phyloP scores from a whole-genome alignment of 169 alveolate genomes.

The Cryptosporidium ryanae region DNA sequence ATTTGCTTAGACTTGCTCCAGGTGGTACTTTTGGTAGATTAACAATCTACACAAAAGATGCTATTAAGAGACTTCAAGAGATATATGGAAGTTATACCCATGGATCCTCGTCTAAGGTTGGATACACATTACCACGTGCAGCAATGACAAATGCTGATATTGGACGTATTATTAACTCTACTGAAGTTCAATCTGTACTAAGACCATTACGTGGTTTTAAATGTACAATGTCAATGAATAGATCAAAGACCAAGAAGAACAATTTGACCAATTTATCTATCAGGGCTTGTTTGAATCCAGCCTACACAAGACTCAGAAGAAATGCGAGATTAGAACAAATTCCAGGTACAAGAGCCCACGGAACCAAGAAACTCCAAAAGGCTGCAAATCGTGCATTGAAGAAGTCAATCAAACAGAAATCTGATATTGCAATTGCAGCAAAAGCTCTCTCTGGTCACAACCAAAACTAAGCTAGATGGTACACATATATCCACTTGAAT shows the following conservation, averaged over 20 bases:
- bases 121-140: slow-evolving; percentile 82
- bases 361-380: slow-evolving; percentile 57
- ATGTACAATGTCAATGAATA: background rate
- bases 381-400: slow-evolving; percentile 72
- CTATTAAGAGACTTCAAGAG: slow-evolving; percentile 92
- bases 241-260: slow-evolving; percentile 60
- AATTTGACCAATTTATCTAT: slow-evolving; percentile 36
- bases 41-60: slow-evolving; percentile 95
- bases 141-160: slow-evolving; percentile 93
- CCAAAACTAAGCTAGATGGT: slow-evolving; percentile 52
- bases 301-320: slow-evolving; percentile 71
- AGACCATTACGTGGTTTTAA: slow-evolving; percentile 79
- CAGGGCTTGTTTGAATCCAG: slow-evolving; percentile 71
- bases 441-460: slow-evolving; percentile 68
- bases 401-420: slow-evolving; percentile 67
- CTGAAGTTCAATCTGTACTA: slow-evolving; percentile 93
- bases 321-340: slow-evolving; percentile 69
- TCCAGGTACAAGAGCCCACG: slow-evolving; percentile 74
- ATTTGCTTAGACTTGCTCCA: slow-evolving; percentile 97
- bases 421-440: slow-evolving; percentile 67
- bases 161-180: slow-evolving; percentile 95
- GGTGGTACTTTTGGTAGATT: slow-evolving; percentile 99
- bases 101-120: slow-evolving; percentile 74
- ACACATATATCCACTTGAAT: background rate
- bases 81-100: slow-evolving; percentile 90